Conservation (phyloP, 352 stramenopile species). For the Blastocystis sp. region DNA sequence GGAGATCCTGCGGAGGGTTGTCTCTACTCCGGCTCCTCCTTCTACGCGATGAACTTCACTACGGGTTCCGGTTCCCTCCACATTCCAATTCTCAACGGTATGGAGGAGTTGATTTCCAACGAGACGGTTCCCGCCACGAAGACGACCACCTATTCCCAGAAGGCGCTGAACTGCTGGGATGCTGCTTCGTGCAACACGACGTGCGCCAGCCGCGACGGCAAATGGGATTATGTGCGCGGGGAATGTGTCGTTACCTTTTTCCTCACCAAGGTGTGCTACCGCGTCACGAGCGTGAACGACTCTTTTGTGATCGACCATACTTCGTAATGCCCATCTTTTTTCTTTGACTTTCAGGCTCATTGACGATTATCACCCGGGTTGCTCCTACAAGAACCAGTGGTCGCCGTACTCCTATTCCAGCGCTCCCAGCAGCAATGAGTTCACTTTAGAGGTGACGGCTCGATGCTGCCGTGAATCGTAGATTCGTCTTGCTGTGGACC, state of each 20-base stretch:
- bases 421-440: background rate
- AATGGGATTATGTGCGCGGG: background rate
- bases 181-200: background rate
- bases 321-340: background rate
- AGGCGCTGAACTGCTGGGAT: constrained; percentile 18
- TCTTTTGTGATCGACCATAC: constrained; percentile 1
- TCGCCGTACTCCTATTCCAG: background rate
- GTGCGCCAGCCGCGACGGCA: background rate
- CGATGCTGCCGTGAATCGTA: background rate
- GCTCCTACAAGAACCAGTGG: constrained; percentile 22
- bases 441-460: background rate
- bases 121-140: background rate
- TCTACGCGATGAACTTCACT: constrained; percentile 2
- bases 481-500: constrained; percentile 24
- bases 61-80: background rate
- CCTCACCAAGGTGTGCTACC: constrained; percentile 21
- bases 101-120: background rate
- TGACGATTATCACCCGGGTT: background rate
- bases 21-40: background rate
- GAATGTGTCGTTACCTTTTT: background rate
- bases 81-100: background rate
- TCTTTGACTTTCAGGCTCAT: background rate
- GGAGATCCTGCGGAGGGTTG: constrained; percentile 25
- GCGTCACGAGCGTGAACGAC: background rate
- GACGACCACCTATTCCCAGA: background rate